Percentiles rank a stretch among this genome's conserved stretches.
These are phyloP conservation scores for Phyllosticta capitalensis DNA, from an alignment of 2,329 filamentous ascomycete genomes.

Conservation along the genomic window DNA sequence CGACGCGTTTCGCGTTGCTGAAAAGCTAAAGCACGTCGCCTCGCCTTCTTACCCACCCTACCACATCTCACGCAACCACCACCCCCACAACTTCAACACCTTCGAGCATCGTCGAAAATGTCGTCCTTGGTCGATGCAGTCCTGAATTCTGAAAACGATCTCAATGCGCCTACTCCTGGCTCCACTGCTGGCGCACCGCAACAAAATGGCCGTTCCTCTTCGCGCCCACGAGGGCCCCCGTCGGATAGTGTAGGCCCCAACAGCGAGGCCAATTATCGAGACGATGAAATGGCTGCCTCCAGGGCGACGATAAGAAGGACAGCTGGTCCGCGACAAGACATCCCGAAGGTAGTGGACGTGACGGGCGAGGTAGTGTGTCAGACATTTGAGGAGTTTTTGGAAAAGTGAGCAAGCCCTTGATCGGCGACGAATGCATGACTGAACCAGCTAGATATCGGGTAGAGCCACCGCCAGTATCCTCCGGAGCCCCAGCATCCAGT, in stretches of 20 bases:
- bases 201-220: conserved; percentile 40
- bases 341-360: conserved; percentile 66
- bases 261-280: conserved; percentile 52
- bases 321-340: conserved; percentile 42
- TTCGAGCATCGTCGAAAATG: conserved; percentile 26
- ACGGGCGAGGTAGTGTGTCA: conserved; percentile 66
- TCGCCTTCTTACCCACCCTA: too few species aligned
- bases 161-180: conserved; percentile 25
- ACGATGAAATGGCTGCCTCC: conserved; percentile 51
- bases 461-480: conserved; percentile 48
- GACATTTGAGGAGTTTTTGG: conserved; percentile 71
- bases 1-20: background rate
- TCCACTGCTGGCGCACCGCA: conserved; percentile 28
- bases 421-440: conserved; percentile 1
- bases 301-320: conserved; percentile 39
- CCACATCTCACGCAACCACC: background rate
- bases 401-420: conserved; percentile 47
- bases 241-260: conserved; percentile 42
- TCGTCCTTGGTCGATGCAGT: conserved; percentile 43
- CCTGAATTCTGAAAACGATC: conserved; percentile 36
- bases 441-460: conserved; percentile 48
- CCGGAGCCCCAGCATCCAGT: conserved; percentile 56
- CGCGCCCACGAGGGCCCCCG: conserved; percentile 44
- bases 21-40: background rate
- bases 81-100: background rate